These are phyloP conservation scores for Ciborinia camelliae DNA, from an alignment of 2,329 filamentous ascomycete genomes.

Conservation along the genomic window DNA sequence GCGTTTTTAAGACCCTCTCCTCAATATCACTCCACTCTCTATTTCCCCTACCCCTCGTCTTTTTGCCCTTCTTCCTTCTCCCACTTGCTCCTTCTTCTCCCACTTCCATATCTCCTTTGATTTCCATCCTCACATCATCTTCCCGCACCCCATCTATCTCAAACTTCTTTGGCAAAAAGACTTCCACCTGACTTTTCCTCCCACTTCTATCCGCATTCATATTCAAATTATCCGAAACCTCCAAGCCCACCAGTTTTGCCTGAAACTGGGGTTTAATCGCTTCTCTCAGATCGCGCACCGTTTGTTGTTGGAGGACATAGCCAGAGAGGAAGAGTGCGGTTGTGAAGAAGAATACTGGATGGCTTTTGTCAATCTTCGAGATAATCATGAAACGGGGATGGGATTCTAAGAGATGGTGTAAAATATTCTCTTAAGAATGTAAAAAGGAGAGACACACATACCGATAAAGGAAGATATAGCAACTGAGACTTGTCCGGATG, in stretches of 20 bases:
- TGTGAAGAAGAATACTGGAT: slow-evolving; percentile 74
- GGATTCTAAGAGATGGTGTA: too few species aligned
- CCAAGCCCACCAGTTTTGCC: slow-evolving; percentile 22
- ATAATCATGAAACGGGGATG: too few species aligned
- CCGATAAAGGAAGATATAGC: slow-evolving; percentile 61
- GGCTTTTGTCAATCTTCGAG: slow-evolving; percentile 9
- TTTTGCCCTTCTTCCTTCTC: background rate
- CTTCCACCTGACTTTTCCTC: slow-evolving; percentile 22
- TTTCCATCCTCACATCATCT: background rate
- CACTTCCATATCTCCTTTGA: background rate
- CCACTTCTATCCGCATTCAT: slow-evolving; percentile 5
- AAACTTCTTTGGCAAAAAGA: slow-evolving; percentile 25
- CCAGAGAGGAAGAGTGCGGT: slow-evolving; percentile 81
- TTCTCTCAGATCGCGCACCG: slow-evolving; percentile 70
- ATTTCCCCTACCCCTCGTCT: background rate
- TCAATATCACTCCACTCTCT: background rate
- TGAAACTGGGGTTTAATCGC: slow-evolving; percentile 51
- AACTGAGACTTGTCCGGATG: slow-evolving; percentile 67
- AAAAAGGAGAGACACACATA: slow-evolving; percentile 41
- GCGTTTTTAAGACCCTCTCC: background rate
- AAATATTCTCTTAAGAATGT: slow-evolving; percentile 14
- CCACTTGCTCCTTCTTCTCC: background rate
- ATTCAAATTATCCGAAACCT: slow-evolving; percentile 7
- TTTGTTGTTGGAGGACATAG: slow-evolving; percentile 83
- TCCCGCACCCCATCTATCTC: background rate